A percentile compares a stretch with the other conserved stretches of the same genome.
These are phyloP conservation scores for Dryadomyces quercivorus DNA, from an alignment of 2,329 filamentous ascomycete genomes.

Conservation along the genomic window DNA sequence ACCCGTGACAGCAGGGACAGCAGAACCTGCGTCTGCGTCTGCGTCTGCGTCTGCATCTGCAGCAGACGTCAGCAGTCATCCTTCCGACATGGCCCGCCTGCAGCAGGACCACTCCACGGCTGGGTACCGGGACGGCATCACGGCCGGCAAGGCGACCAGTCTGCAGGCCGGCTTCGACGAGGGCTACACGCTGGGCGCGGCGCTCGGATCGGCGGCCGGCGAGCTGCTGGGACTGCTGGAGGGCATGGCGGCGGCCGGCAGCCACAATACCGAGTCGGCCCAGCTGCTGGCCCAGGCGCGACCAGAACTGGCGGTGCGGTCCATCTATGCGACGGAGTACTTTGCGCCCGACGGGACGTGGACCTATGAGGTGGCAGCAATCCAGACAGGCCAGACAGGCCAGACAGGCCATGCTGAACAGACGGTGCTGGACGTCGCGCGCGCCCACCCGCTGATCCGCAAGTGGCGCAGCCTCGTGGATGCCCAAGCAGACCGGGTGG, in stretches of 20 bases:
- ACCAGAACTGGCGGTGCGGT: conserved; percentile 46
- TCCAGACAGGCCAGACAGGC: no score
- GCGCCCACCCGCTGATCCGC: conserved; percentile 52
- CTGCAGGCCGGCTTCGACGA: conserved; percentile 88
- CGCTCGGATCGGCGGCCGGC: conserved; percentile 63
- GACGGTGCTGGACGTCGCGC: conserved; percentile 50
- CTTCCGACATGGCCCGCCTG: conserved; percentile 59
- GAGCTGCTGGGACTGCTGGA: conserved; percentile 67
- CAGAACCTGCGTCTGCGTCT: no score
- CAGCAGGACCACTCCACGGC: conserved; percentile 67
- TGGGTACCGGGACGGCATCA: conserved; percentile 83
- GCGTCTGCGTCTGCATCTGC: no score
- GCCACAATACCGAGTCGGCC: background rate
- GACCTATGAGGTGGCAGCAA: conserved; percentile 37
- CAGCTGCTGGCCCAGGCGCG: conserved; percentile 36
- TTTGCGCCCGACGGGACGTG: conserved; percentile 61
- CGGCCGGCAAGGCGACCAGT: conserved; percentile 58
- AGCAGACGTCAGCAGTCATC: conserved; percentile 18
- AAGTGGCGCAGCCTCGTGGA: conserved; percentile 44
- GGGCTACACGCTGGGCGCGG: conserved; percentile 73
- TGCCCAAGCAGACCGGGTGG: conserved; percentile 22
- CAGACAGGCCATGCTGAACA: no score
- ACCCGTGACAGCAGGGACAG: background rate
- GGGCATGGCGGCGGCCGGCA: conserved; percentile 34
- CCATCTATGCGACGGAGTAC: conserved; percentile 52